A percentile compares a stretch with the other conserved stretches of the same genome.
These are phyloP conservation scores for Myxozyma monticola DNA, from an alignment of 805 yeast species.

Conservation along the genomic window DNA sequence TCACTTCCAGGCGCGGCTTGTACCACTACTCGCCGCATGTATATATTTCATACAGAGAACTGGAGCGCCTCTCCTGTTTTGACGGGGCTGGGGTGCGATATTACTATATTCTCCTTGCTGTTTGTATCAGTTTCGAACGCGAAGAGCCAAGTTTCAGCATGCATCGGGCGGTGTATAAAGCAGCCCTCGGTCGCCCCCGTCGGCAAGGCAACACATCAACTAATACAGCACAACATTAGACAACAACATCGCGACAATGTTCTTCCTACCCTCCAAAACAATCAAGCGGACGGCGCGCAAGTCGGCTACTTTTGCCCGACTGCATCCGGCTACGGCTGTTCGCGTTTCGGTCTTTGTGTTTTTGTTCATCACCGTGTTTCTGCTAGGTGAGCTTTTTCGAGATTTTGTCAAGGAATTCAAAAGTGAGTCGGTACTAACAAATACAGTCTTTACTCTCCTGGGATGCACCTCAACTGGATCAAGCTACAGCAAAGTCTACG, in stretches of 20 bases:
- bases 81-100: too few species aligned
- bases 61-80: too few species aligned
- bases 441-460: constrained; percentile 18
- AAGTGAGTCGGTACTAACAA: too few species aligned
- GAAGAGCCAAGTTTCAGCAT: too few species aligned
- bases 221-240: not conserved
- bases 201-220: not conserved
- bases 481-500: constrained; percentile 26
- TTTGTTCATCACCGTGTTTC: constrained; percentile 18
- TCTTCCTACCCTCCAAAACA: too few species aligned
- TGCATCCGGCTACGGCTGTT: constrained; percentile 1
- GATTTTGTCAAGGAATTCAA: too few species aligned
- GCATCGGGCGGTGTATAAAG: too few species aligned
- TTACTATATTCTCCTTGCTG: too few species aligned
- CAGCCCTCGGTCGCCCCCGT: not conserved
- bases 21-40: too few species aligned
- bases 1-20: too few species aligned
- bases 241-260: not conserved
- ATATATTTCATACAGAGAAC: too few species aligned
- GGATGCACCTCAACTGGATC: constrained; percentile 20
- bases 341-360: constrained; percentile 10
- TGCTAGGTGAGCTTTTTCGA: constrained; percentile 14
- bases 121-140: too few species aligned
- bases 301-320: not conserved
- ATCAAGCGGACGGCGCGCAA: not conserved